Base-by-base conservation (phyloP, 495 filamentous ascomycete species). In the Penicillium herquei region DNA sequence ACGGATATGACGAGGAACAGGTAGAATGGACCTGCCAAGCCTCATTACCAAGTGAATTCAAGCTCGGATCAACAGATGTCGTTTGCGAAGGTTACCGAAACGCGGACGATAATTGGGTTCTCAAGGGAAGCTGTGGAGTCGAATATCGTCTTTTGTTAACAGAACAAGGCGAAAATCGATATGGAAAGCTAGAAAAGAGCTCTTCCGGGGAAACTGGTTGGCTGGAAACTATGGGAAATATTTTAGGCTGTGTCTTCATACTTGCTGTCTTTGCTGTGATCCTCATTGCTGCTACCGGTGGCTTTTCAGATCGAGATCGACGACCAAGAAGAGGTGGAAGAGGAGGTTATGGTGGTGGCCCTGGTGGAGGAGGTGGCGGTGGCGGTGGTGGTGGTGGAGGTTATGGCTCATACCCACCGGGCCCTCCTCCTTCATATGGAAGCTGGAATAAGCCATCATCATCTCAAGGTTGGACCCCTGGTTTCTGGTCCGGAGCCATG, bases 11-110 rank as follows among this genome's bases (percentile, higher is more conserved):
- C 37, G 65, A 75, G 21, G 81, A 89, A 65, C 84, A 92, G 71
- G 76, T 96, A 35, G 83, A 93, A 68, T 98, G 94, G 94, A 86
- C 89, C 0, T 98, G 94, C 71, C 84, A 83, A 1, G 90, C 94
- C 0, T 74, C 80, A 3, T 73, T 98, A 0, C 94, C 94, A 0
- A 66, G 80, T 0, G 89, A 95, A 62, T 88, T 98, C 67, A 94
- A 94, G 66, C 82, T 98, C 11, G 94, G 92, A 35, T 75, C 81
- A 26, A 97, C 94, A 3, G 93, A 98, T 52, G 94, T 98, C 10
- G 77, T 90, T 3, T 98, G 94, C 69, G 94, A 98, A 65, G 94
- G 94, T 8, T 98, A 96, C 70, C 76, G 81, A 14, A 72, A 67
- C 10, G 71, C 87, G 0, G 82, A 91, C 16, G 94, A 98, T 65